Evolutionary conservation across 225 moss, liverwort and hornwort genomes (phyloP), one percentile per base, ranked within the genome.

Genomic region (Climacium dendroides): DNA sequence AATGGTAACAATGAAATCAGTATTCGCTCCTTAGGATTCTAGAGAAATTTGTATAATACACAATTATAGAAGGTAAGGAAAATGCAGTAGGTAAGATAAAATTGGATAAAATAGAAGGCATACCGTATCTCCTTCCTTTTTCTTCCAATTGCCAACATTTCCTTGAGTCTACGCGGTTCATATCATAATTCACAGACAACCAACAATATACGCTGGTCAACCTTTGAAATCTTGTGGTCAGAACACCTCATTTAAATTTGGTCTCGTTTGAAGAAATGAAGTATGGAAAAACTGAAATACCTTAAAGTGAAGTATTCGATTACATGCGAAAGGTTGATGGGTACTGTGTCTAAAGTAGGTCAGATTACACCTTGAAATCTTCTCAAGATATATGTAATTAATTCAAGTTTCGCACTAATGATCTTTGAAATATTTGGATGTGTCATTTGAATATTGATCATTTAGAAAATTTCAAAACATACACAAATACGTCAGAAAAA

Each of bases 121-220:
- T 93, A 98, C 98, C 94, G 92, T 91, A 54, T 98, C 97, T 82
- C 98, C 98, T 95, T 98, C 96, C 86, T 95, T 95, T 78, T 95
- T 98, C 94, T 96, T 97, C 98, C 98, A 98, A 81, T 89, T 95
- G 72, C 94, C 92, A 83, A 96, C 95, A 91, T 97, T 97, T 79
- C 98, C 98, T 93, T 98, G 96, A 72, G 96, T 98, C 96, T 97
- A 90, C 24, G 61, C 53, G 58, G 52, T 53, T 52, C 50, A 66
- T 63, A 86, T 63, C 70, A 89, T n/a, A 48, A 71, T 87, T 67
- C 75, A 61, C 74, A 92, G 64, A 85, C 83, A 88, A 70, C 45
- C 62, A 87, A 85, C 19, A 61, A 78, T n/a, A 61, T 61, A 62
- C 45, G 23, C 47, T 79, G 85, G 79, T 86, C 55, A 87, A 76